Evolutionary conservation across 345 rosid species (phyloP), one percentile per base, ranked within the genome.

Genomic region (Dipteronia dyeriana): DNA sequence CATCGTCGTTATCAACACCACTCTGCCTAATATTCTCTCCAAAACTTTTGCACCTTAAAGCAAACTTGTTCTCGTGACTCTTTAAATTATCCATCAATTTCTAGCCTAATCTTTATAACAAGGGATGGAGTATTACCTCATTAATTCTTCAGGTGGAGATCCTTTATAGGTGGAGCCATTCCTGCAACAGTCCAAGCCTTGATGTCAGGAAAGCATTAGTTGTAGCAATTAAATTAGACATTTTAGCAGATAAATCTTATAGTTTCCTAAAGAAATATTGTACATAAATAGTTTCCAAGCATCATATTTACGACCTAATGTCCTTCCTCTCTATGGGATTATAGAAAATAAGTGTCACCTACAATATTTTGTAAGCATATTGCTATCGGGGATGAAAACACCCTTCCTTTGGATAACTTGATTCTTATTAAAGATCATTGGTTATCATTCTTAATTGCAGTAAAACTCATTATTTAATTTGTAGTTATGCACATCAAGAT

Each of bases 121-220:
- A 22, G 77, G 19, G 6, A 22, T 8, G 73, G 16, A 29, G 61
- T 13, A 34, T 88, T 87, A 94, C 97, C 98, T 94, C 87, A 92
- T 82, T 61, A 92, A 68, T 82, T 94, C 97, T 77, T 92, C 98
- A 12, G 82, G 84, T 7, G 51, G 82, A 31, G 90, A 84, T 59
- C 74, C 85, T 53, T 84, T 87, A 39, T 26, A 82, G 1, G 84
- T 39, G 5, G 79, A 60, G 76, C 62, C 53, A 26, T 80, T 87
- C 88, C 96, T 92, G 88, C 57, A 83, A 68, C 39, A 79, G 51
- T 67, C 71, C 72, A 67, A 57, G 57, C 74, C 34, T 76, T 68
- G 75, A 54, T 43, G 77, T 77, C 70, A 67, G 77, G 16, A 54
- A 73, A 76, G 3, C 7, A 75, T 10, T 47, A 64, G 54, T 57